Conservation (phyloP, 106 monocot genomes). For the Xerophyta viscosa region DNA sequence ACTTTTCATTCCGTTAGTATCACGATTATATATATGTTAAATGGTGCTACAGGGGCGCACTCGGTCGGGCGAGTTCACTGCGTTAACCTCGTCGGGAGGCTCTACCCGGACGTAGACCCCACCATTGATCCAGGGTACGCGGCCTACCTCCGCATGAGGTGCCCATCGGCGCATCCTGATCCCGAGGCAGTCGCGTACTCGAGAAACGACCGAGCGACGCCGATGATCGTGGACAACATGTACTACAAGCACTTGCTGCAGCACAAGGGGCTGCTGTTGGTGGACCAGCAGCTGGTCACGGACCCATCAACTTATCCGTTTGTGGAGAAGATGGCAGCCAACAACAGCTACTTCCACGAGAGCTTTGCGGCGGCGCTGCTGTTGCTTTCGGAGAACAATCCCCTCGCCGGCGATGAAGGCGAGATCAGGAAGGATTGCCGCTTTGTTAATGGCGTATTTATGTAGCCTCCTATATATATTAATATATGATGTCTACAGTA, state of each 20-base stretch:
- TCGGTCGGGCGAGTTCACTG: constrained; percentile 66
- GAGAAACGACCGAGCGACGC: constrained; percentile 48
- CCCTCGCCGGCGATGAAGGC: constrained; percentile 29
- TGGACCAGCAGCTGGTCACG: constrained; percentile 42
- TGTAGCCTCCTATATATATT: no score
- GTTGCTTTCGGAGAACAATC: constrained; percentile 43
- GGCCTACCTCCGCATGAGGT: constrained; percentile 30
- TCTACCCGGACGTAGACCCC: constrained; percentile 48
- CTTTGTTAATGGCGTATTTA: constrained; percentile 17
- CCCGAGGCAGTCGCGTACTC: constrained; percentile 32
- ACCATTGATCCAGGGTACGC: constrained; percentile 39
- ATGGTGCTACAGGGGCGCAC: constrained; percentile 65
- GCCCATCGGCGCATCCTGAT: constrained; percentile 36
- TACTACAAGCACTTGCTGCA: constrained; percentile 51
- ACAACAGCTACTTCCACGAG: constrained; percentile 40
- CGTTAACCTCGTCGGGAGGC: constrained; percentile 35
- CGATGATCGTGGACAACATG: constrained; percentile 59
- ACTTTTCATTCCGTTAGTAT: no score
- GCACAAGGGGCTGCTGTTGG: constrained; percentile 44
- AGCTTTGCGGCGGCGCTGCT: constrained; percentile 25
- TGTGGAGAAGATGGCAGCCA: constrained; percentile 34
- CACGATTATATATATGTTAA: no score
- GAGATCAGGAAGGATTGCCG: constrained; percentile 53
- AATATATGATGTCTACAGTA: no score
- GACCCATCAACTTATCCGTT: constrained; percentile 24